Conservation (phyloP, 345 rosid genomes). For the Eucalyptus albens region DNA sequence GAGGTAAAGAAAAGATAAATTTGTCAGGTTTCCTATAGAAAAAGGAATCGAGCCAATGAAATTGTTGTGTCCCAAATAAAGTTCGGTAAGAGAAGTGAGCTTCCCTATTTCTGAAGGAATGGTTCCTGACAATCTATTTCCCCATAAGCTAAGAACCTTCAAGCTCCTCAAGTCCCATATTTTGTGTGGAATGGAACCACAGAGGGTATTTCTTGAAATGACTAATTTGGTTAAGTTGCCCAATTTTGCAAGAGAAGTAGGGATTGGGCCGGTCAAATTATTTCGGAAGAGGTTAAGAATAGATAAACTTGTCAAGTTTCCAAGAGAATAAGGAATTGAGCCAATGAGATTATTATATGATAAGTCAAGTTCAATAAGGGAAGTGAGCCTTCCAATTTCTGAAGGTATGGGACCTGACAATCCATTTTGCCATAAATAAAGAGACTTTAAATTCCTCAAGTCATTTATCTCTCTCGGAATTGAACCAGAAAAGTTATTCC, state of each 20-base stretch:
- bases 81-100: not conserved
- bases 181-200: fast-evolving
- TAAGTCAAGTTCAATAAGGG: not conserved
- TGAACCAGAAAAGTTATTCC: too few relatives aligned
- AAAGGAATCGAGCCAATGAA: not conserved
- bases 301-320: not conserved
- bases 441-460: not conserved
- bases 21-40: not conserved
- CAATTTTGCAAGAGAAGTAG: not conserved
- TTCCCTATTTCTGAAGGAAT: too few relatives aligned
- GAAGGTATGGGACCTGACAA: fast-evolving
- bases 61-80: not conserved
- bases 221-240: fast-evolving
- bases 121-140: not conserved
- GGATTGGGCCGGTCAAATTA: not conserved
- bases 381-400: not conserved
- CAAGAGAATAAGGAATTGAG: fast-evolving
- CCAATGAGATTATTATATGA: fast-evolving
- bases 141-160: not conserved
- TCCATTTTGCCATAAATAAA: not conserved
- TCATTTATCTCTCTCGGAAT: not conserved
- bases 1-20: not conserved
- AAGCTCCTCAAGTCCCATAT: not conserved
- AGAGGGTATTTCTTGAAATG: not conserved
- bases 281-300: not conserved